Conservation (phyloP, 2,329 filamentous ascomycete genomes). For the Knufia fluminis region DNA sequence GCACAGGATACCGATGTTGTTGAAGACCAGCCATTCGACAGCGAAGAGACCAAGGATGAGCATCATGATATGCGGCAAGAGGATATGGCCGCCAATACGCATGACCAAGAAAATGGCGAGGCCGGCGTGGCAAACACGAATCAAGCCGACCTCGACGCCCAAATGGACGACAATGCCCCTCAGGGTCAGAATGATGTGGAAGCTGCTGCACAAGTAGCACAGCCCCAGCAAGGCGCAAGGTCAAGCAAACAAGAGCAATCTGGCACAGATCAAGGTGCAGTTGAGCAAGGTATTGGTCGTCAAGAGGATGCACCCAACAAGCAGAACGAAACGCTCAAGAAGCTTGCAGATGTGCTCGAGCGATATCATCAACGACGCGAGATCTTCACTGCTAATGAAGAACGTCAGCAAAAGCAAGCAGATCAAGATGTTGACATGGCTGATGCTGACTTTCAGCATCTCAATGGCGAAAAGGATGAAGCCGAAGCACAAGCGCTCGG, state of each 20-base stretch:
- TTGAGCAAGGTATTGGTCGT: constrained; percentile 18
- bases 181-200: constrained; percentile 19
- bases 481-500: constrained; percentile 90
- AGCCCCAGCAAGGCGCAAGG: constrained; percentile 18
- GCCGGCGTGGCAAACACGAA: constrained; percentile 34
- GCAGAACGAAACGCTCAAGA: constrained; percentile 71
- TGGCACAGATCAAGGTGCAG: constrained; percentile 16
- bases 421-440: constrained; percentile 60
- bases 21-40: constrained; percentile 29
- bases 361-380: constrained; percentile 86
- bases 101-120: constrained; percentile 38
- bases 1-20: constrained; percentile 29
- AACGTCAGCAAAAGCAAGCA: constrained; percentile 45
- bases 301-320: constrained; percentile 19
- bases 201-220: constrained; percentile 15
- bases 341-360: constrained; percentile 85
- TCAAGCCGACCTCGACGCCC: constrained; percentile 30
- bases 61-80: constrained; percentile 23
- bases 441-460: constrained; percentile 82
- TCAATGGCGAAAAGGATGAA: constrained; percentile 70
- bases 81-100: constrained; percentile 35
- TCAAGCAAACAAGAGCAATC: constrained; percentile 19
- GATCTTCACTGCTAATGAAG: constrained; percentile 55
- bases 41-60: constrained; percentile 29
- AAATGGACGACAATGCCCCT: constrained; percentile 26